Percentiles rank a stretch among this genome's conserved stretches.
phyloP scores from a whole-genome alignment of 75 land plant genomes.

The Pinus tabuliformis region DNA sequence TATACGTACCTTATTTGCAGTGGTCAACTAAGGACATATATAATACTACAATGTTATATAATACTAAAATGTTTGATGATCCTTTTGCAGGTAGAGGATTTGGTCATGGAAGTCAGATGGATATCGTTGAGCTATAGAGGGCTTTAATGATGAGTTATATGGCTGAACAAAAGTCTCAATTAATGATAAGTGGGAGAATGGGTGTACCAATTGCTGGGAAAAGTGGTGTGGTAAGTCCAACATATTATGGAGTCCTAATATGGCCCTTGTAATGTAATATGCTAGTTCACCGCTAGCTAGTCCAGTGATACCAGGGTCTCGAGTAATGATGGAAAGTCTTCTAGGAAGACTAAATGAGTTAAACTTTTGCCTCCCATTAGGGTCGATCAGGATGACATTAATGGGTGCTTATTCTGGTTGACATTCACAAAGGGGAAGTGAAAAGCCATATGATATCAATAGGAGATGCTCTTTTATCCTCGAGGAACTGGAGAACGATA shows the following conservation, averaged over 20 bases:
- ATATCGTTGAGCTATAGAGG: too few species aligned
- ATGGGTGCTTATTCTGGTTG: too few species aligned
- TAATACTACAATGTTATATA: too few species aligned
- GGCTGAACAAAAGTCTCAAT: conserved; percentile 55
- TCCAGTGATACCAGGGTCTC: conserved; percentile 64
- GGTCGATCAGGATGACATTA: too few species aligned
- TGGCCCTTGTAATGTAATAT: conserved; percentile 58
- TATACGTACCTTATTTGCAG: conserved; percentile 59
- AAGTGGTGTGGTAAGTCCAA: conserved; percentile 37
- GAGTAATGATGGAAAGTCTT: conserved; percentile 28
- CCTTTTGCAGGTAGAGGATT: too few species aligned
- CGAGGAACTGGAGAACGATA: too few species aligned
- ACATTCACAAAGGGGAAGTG: too few species aligned
- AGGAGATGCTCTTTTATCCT: too few species aligned
- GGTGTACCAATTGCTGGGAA: conserved; percentile 38
- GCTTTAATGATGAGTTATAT: too few species aligned
- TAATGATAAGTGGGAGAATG: conserved; percentile 24
- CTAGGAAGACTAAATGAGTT: conserved; percentile 42
- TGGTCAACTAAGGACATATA: conserved; percentile 40
- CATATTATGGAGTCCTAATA: conserved; percentile 51
- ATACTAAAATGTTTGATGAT: conserved; percentile 34
- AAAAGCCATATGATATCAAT: too few species aligned
- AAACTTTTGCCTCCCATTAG: conserved; percentile 29
- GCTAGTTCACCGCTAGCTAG: conserved; percentile 62
- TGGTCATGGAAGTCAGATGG: too few species aligned